These are phyloP conservation scores for Aspergillus arachidicola DNA, from an alignment of 2,329 filamentous ascomycete genomes.

Conservation along the genomic window DNA sequence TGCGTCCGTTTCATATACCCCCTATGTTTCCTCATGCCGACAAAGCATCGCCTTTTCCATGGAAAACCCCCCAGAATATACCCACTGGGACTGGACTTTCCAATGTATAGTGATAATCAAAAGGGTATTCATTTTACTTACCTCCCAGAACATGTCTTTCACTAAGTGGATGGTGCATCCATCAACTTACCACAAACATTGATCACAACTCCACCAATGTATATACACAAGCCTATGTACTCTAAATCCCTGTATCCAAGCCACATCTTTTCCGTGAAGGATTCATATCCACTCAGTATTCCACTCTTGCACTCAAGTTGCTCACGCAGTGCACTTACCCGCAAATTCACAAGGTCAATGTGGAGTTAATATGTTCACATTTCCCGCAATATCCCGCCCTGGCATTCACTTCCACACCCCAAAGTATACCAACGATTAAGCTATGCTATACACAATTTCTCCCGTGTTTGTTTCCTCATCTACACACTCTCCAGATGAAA, in stretches of 20 bases:
- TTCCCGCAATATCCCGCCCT: neutral
- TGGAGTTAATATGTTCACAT: neutral
- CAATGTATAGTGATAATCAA: neutral
- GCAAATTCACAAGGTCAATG: neutral
- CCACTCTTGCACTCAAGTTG: neutral
- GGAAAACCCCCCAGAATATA: neutral
- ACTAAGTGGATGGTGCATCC: neutral
- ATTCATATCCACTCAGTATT: neutral
- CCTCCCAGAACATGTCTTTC: neutral
- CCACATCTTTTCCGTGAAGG: neutral
- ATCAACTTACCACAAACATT: neutral
- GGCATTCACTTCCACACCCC: neutral
- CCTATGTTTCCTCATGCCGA: neutral
- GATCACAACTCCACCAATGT: neutral
- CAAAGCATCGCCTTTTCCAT: neutral
- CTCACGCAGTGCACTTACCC: neutral
- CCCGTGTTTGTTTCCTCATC: too few relatives aligned
- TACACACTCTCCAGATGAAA: neutral
- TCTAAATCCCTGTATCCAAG: neutral
- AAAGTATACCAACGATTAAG: neutral
- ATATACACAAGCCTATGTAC: constrained; percentile 5
- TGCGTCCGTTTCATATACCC: constrained; percentile 1
- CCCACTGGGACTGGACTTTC: neutral
- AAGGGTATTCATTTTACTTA: neutral
- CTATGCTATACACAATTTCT: neutral